Evolutionary conservation across 2,329 filamentous ascomycete species (phyloP), one percentile per base, ranked within the genome.

Genomic region (Colletotrichum sansevieriae): DNA sequence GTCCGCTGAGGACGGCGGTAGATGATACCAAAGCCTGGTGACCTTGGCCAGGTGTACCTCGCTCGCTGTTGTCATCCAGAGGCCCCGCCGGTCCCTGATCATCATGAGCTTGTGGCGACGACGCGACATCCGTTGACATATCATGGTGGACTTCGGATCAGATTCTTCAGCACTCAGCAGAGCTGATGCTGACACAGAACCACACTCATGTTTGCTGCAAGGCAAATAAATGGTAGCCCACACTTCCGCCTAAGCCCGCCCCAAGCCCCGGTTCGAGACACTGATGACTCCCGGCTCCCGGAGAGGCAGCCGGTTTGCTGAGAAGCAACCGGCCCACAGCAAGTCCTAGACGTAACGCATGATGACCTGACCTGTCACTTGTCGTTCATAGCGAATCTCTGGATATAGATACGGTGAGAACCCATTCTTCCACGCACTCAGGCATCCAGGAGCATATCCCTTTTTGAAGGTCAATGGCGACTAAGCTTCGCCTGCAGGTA

Each of bases 271-370:
- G 55, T 9, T 22, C 65, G 62, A 37, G 49, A 56, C 41, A 44
- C 41, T 49, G 63, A 59, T 51, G 56, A 56, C 43, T 55, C 59
- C 66, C 66, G 63, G 66, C 37, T 44, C 47, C 62, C 66, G 66
- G 66, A 69, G 66, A 66, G 41, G 41, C 62, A 69, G 66, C 66
- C 66, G 66, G 66, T 66, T 69, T 66, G 63, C 66, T 52, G 37
- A 29, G 39, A 56, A 37, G 47, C 13, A 47, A 47, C 12, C 15
- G n/a, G 39, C 44, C 63, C 46, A 37, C 22, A 43, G 20, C 59
- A 18, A 52, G 35, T 43, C 46, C 47, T 46, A n/a, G 41, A 18
- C 25, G 55, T 35, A 46, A 29, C n/a, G 15, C 4, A 18, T 18
- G 33, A 11, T 47, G 52, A 63, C 29, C 33, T 29, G 60, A 64